Evolutionary conservation across 208 protist genomes (phyloP).

Genomic region (Novymonas esmeraldas): DNA sequence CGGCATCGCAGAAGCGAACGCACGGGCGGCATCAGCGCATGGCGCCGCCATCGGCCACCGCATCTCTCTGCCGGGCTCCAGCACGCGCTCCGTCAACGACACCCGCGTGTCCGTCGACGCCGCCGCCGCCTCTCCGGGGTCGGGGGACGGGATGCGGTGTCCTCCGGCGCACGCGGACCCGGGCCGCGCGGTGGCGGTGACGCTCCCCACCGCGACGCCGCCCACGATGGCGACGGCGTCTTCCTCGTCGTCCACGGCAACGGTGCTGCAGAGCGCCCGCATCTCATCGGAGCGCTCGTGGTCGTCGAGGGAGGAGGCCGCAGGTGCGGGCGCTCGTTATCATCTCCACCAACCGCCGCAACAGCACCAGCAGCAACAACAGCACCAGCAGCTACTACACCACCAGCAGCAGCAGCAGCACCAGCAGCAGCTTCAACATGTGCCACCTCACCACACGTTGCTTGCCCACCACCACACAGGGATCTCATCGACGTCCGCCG

Average conservation of each 20-base stretch:
- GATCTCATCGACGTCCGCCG: no score
- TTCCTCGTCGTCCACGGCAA: neutral
- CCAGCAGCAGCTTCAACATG: no score
- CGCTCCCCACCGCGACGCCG: neutral
- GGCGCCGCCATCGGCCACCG: neutral
- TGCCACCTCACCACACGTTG: no score
- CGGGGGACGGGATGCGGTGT: neutral
- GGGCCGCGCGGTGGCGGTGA: neutral
- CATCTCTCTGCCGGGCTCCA: neutral
- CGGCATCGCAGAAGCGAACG: neutral
- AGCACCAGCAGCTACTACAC: neutral
- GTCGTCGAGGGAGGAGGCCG: constrained; percentile 2
- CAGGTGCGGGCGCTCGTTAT: neutral
- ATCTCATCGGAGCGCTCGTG: constrained; percentile 3
- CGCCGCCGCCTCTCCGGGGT: neutral
- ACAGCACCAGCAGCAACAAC: neutral
- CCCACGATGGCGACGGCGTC: neutral
- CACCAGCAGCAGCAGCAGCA: neutral
- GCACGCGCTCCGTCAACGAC: neutral
- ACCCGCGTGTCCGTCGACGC: neutral
- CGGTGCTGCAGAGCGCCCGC: neutral
- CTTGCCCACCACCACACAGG: no score
- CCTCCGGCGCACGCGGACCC: neutral
- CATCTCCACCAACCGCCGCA: neutral
- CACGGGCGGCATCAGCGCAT: neutral